A percentile compares a stretch with the other conserved stretches of the same genome.
These are phyloP conservation scores for Berkeleyomyces rouxiae DNA, from an alignment of 2,329 filamentous ascomycete species.

Conservation along the genomic window DNA sequence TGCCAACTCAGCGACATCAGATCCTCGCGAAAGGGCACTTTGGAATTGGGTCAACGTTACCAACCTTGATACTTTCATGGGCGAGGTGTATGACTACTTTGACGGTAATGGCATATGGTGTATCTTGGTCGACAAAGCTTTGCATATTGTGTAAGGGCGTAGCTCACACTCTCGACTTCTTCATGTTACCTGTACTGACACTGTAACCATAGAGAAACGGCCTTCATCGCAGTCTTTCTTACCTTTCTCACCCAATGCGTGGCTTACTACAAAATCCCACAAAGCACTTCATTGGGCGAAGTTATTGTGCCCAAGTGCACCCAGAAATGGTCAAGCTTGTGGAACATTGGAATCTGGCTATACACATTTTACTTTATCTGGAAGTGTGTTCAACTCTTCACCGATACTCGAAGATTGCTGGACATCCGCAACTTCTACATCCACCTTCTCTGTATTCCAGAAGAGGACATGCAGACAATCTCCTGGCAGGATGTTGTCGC, in stretches of 20 bases:
- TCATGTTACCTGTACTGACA: not conserved
- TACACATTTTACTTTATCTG: conserved; percentile 76
- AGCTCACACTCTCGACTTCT: not conserved
- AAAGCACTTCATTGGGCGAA: conserved; percentile 39
- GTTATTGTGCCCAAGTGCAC: conserved; percentile 59
- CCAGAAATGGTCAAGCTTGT: conserved; percentile 52
- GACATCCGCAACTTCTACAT: conserved; percentile 76
- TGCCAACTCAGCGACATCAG: not conserved
- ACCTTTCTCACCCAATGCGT: conserved; percentile 78
- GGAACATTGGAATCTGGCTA: conserved; percentile 67
- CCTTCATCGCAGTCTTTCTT: conserved; percentile 66
- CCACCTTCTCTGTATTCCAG: conserved; percentile 64
- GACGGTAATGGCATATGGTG: conserved; percentile 70
- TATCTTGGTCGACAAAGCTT: conserved; percentile 53
- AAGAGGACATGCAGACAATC: conserved; percentile 78
- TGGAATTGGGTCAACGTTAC: conserved; percentile 89
- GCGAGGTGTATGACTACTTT: conserved; percentile 75
- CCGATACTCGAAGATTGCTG: conserved; percentile 55
- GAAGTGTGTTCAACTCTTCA: conserved; percentile 56
- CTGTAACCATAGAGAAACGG: conserved; percentile 42
- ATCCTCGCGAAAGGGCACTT: conserved; percentile 52
- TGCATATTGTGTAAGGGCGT: conserved; percentile 53
- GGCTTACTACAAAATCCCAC: conserved; percentile 58
- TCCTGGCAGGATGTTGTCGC: conserved; percentile 86
- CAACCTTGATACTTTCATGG: conserved; percentile 75